A percentile compares a stretch with the other conserved stretches of the same genome.
phyloP scores from a whole-genome alignment of 1,284 basidiomycete species.

The Puccinia brachypodii region DNA sequence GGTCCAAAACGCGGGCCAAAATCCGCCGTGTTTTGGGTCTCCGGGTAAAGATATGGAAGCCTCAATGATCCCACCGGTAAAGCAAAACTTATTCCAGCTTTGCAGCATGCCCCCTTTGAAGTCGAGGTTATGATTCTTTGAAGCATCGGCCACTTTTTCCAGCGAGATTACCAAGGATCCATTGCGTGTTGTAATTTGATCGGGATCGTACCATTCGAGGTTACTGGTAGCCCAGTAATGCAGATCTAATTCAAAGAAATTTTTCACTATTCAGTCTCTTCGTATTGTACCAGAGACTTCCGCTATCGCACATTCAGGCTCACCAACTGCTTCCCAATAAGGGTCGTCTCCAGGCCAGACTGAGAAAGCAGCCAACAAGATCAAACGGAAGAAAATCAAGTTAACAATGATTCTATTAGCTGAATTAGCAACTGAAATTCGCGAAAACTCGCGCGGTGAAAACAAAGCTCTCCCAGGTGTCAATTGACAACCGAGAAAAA shows the following conservation, averaged over 20 bases:
- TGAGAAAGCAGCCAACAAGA: neutral
- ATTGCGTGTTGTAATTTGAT: conserved; percentile 71
- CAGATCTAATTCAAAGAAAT: conserved; percentile 66
- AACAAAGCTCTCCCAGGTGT: no score
- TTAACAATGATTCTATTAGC: neutral
- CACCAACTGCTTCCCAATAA: conserved; percentile 60
- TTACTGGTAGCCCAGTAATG: conserved; percentile 71
- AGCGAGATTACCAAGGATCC: conserved; percentile 80
- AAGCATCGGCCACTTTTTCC: conserved; percentile 57
- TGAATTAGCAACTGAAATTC: neutral
- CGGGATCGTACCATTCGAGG: conserved; percentile 76
- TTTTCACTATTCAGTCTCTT: conserved; percentile 15
- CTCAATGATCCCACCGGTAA: conserved; percentile 75
- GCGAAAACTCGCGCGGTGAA: neutral
- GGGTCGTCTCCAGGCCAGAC: conserved; percentile 66
- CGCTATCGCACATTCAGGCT: neutral
- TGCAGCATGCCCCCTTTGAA: conserved; percentile 65
- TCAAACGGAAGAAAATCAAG: neutral
- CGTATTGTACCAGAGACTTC: conserved; percentile 39
- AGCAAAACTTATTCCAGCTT: conserved; percentile 78
- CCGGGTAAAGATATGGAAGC: conserved; percentile 80
- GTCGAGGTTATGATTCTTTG: conserved; percentile 67
- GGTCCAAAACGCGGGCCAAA: conserved; percentile 82
- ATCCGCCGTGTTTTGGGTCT: conserved; percentile 57
- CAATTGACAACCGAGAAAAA: neutral